Conservation (phyloP, 139 green algal genomes). For the Spirogloea muscicola region DNA sequence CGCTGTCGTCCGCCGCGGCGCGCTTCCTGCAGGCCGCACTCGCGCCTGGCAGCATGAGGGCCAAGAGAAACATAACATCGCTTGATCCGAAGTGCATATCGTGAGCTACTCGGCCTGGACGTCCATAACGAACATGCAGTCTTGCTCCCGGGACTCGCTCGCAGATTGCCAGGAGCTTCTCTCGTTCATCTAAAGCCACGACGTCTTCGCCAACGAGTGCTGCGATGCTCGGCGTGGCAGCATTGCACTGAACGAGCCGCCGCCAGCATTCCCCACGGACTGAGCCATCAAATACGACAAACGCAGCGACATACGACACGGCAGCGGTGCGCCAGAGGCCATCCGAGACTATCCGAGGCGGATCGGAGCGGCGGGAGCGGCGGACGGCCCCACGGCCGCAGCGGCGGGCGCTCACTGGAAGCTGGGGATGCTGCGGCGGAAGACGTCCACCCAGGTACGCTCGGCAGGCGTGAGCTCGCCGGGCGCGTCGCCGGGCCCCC, state of each 20-base stretch:
- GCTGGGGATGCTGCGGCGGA: slow-evolving; percentile 34
- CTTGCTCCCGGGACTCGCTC: no score
- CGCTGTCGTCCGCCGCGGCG: slow-evolving; percentile 29
- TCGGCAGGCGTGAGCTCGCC: slow-evolving; percentile 5
- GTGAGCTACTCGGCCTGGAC: background rate
- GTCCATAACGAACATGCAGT: no score
- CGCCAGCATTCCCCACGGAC: background rate
- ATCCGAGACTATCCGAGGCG: background rate
- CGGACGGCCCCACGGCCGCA: no score
- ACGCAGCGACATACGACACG: background rate
- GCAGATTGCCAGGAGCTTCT: background rate
- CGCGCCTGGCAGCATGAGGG: background rate
- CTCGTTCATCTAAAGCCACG: no score
- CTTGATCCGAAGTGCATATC: no score
- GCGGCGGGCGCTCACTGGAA: slow-evolving; percentile 44
- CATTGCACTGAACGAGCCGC: background rate
- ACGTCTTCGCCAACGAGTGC: no score
- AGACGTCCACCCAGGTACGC: slow-evolving; percentile 41
- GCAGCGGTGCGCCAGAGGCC: background rate
- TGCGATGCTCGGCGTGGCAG: no score
- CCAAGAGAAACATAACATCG: background rate
- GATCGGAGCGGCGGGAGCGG: background rate
- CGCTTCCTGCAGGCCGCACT: slow-evolving; percentile 42
- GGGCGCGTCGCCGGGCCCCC: background rate
- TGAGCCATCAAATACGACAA: background rate